Percentiles rank a stretch among this genome's conserved stretches.
Conservation (phyloP, 345 rosid species). For the Corymbia maculata region DNA sequence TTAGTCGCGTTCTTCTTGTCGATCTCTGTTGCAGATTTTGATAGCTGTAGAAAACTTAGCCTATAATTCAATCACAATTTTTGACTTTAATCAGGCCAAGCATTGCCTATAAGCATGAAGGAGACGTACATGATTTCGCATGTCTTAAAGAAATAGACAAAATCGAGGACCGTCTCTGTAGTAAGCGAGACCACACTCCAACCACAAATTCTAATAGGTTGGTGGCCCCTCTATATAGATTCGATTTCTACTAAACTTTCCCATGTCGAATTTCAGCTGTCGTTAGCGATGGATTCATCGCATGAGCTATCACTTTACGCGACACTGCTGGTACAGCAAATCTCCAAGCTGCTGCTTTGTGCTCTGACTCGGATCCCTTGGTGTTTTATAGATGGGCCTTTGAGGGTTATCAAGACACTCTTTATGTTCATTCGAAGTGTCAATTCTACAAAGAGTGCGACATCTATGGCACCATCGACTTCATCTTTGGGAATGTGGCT, state of each 20-base stretch:
- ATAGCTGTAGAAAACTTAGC: neutral
- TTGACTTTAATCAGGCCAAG: neutral
- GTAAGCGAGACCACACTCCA: neutral
- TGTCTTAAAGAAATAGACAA: neutral
- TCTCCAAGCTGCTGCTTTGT: constrained; percentile 21
- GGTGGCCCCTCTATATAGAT: no score
- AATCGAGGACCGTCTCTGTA: neutral
- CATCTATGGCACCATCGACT: constrained; percentile 50
- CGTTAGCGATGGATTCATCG: constrained; percentile 49
- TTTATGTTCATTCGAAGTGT: constrained; percentile 54
- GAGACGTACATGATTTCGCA: neutral
- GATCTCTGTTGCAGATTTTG: neutral
- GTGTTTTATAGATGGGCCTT: constrained; percentile 52
- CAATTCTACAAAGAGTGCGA: constrained; percentile 59
- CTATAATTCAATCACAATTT: neutral
- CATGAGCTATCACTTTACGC: constrained; percentile 45
- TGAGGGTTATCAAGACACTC: constrained; percentile 60
- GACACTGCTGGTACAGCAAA: no score
- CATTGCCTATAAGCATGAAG: neutral
- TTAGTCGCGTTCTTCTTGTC: no score
- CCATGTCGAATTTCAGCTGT: constrained; percentile 26
- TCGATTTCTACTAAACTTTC: neutral
- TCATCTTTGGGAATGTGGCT: constrained; percentile 58
- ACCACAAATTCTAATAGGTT: neutral
- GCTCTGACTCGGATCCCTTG: constrained; percentile 52